A percentile compares a stretch with the other conserved stretches of the same genome.
phyloP scores from a whole-genome alignment of 805 yeast genomes.

The Suhomyces sp. region DNA sequence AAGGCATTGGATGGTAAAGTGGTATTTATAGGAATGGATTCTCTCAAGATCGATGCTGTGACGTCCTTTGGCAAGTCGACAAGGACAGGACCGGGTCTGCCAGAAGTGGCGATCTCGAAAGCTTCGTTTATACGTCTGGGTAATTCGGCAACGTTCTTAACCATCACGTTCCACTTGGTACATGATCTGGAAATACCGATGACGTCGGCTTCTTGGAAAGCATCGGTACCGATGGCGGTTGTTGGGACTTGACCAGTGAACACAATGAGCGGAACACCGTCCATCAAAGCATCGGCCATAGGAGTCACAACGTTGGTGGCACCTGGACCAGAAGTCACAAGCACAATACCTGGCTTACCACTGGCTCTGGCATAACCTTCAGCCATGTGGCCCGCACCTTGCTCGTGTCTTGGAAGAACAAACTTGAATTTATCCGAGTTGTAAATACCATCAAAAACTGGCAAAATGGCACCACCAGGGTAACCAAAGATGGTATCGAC shows the following conservation, averaged over 20 bases:
- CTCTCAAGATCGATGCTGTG: constrained; percentile 83
- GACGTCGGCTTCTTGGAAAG: constrained; percentile 98
- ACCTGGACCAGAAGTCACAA: constrained; percentile 99
- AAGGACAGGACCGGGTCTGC: constrained; percentile 97
- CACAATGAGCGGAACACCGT: constrained; percentile 95
- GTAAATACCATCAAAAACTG: constrained; percentile 95
- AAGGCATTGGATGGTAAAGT: constrained; percentile 76
- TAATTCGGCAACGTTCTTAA: constrained; percentile 86
- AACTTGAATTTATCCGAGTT: constrained; percentile 86
- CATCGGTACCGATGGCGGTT: constrained; percentile 93
- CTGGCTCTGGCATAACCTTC: constrained; percentile 96
- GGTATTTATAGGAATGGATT: constrained; percentile 77
- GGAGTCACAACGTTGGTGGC: constrained; percentile 99
- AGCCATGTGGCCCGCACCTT: constrained; percentile 99
- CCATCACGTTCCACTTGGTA: constrained; percentile 99
- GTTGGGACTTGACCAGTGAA: constrained; percentile 98
- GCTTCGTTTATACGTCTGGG: constrained; percentile 97
- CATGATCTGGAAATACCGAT: constrained; percentile 95
- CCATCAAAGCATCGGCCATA: constrained; percentile 94
- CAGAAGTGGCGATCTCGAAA: constrained; percentile 91
- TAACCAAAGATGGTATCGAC: constrained; percentile 97
- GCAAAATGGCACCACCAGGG: constrained; percentile 98
- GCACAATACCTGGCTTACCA: constrained; percentile 96
- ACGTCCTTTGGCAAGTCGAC: constrained; percentile 98
- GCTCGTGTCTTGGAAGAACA: constrained; percentile 94